A percentile compares a stretch with the other conserved stretches of the same genome.
These are phyloP conservation scores for Cercospora janseana DNA, from an alignment of 2,329 filamentous ascomycete species.

Conservation along the genomic window DNA sequence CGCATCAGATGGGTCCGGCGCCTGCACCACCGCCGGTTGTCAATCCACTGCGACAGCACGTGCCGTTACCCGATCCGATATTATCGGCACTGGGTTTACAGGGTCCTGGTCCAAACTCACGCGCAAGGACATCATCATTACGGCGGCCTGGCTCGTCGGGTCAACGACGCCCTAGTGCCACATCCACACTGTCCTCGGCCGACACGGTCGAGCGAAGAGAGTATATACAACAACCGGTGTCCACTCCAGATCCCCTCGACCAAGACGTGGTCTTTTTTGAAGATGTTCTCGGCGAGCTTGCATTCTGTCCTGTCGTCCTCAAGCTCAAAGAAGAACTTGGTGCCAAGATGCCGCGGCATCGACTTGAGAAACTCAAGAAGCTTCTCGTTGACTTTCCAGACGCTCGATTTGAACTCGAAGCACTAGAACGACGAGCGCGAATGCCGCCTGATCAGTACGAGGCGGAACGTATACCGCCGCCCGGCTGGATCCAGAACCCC, in stretches of 20 bases:
- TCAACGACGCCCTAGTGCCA: conserved; percentile 2
- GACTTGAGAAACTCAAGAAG: conserved; percentile 10
- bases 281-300: conserved; percentile 14
- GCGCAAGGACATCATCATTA: neutral
- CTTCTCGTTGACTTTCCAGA: conserved; percentile 12
- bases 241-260: conserved; percentile 5
- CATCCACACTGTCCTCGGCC: neutral
- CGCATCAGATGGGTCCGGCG: neutral
- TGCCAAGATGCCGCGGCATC: conserved; percentile 7
- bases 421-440: conserved; percentile 9
- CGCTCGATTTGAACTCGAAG: conserved; percentile 8
- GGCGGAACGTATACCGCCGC: neutral
- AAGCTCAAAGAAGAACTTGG: conserved; percentile 13
- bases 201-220: conserved; percentile 3
- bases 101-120: conserved; percentile 5
- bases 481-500: conserved; percentile 4
- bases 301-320: conserved; percentile 6
- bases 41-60: conserved; percentile 7
- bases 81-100: conserved; percentile 10
- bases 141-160: conserved; percentile 7
- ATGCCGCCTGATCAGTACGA: conserved; percentile 8
- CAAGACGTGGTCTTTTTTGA: conserved; percentile 7
- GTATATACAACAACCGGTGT: neutral
- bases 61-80: conserved; percentile 8
- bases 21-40: neutral